Evolutionary conservation across 2,329 filamentous ascomycete species (phyloP), one percentile per base, ranked within the genome.

Genomic region (Coniella lustricola): DNA sequence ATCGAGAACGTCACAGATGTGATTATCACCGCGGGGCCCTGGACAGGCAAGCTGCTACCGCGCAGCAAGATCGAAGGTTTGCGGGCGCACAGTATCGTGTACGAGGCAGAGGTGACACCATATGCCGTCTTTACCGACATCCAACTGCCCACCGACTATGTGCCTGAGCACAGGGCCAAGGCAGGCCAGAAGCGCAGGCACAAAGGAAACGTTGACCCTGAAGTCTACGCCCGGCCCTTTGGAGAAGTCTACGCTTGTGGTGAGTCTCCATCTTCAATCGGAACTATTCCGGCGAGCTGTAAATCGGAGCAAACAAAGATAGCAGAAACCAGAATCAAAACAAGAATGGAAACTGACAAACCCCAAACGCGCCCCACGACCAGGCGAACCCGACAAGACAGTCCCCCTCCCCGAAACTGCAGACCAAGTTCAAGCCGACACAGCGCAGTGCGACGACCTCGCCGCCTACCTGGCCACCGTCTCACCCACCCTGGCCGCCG

Each of bases 191-290:
- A 69, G 68, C 69, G 74, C 59, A 68, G 67, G 58, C 78, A 77
- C 66, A 73, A 74, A 50, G 76, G 81, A 22, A 77, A 77, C 16
- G 88, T 89, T 12, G 83, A 88, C 21, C 93, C 93, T 0, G 93
- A 98, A 65, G 93, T 97, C 54, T 98, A 98, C 63, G 87, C 93
- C 1, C 78, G 93, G 3, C 90, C 90, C 0, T 85, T 89, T 62
- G 79, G 85, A 48, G 90, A 95, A 63, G 85, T 95, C 10, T 98
- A 98, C 64, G 90, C 89, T 1, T 98, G 93, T 62, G 93, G 90
- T 76, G 59, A 48, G 70, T 62, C 16, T 21, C 36, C 4, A 13
- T 4, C 21, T 29, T 33, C 25, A 17, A 4, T 12, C 22, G 16
- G n/a, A n/a, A n/a, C n/a, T n/a, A n/a, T n/a, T n/a, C n/a, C n/a